Conservation (phyloP, 306 rosid species). For the Gillenia trifoliata region DNA sequence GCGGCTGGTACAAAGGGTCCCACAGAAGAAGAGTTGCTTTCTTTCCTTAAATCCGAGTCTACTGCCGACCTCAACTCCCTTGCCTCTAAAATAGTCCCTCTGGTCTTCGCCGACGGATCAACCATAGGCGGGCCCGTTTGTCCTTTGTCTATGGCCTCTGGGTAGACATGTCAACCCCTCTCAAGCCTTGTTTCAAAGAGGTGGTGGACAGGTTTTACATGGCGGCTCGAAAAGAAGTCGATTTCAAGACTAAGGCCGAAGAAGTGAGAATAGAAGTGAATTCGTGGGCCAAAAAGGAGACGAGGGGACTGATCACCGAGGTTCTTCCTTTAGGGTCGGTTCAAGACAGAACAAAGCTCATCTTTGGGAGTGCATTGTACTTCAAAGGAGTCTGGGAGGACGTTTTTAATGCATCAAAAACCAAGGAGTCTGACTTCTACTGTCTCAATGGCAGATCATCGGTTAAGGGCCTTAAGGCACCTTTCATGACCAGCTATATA, state of each 20-base stretch:
- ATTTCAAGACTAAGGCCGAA: conserved; percentile 1
- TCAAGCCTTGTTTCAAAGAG: not conserved
- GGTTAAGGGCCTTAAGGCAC: not conserved
- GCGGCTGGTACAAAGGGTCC: conserved; percentile 10
- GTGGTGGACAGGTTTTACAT: not conserved
- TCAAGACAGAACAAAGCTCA: not conserved
- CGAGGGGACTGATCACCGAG: conserved; percentile 1
- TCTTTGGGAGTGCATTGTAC: conserved; percentile 21
- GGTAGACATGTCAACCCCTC: not conserved
- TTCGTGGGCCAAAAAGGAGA: conserved; percentile 21
- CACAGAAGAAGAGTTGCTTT: not conserved
- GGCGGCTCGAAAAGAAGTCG: not conserved
- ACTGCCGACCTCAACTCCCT: not conserved
- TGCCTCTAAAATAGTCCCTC: not conserved
- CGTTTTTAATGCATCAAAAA: not conserved
- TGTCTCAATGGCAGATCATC: not conserved
- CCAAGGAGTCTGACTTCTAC: not conserved
- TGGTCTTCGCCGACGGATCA: not conserved
- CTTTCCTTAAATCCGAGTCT: not conserved
- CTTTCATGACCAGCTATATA: conserved; percentile 6
- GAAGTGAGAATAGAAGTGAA: conserved; percentile 17
- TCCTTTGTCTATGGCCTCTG: conserved; percentile 1
- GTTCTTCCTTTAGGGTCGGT: not conserved
- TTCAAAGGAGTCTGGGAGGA: conserved; percentile 20
- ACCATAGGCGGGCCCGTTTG: not conserved